phyloP scores from a whole-genome alignment of 1,284 basidiomycete species.

The Ganoderma sinense region DNA sequence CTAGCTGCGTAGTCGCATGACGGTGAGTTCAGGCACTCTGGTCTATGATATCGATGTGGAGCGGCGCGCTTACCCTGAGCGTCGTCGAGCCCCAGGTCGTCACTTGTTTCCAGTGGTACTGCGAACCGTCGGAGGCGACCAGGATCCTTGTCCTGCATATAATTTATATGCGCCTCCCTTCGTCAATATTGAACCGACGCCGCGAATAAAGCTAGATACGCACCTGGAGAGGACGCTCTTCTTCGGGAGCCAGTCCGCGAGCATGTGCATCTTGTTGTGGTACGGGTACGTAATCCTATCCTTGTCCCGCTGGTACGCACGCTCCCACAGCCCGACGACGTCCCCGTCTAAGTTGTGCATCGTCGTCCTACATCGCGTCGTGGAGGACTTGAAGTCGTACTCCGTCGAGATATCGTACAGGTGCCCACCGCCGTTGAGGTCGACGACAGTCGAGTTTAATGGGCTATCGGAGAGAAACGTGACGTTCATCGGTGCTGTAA shows the following conservation, averaged over 20 bases:
- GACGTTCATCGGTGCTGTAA: conserved; percentile 12
- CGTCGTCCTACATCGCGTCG: conserved; percentile 11
- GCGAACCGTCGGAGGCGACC: conserved; percentile 1
- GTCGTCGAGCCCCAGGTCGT: conserved; percentile 6
- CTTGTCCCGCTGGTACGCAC: conserved; percentile 7
- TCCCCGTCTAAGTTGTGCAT: conserved; percentile 1
- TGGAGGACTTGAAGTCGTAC: conserved; percentile 6
- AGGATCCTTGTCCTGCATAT: conserved; percentile 8
- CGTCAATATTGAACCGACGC: background rate
- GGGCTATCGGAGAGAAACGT: conserved; percentile 19
- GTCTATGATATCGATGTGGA: background rate
- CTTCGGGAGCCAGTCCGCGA: conserved; percentile 15
- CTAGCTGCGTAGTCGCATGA: background rate
- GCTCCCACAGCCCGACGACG: conserved; percentile 17
- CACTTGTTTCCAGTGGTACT: conserved; percentile 14
- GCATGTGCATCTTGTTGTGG: conserved; percentile 15
- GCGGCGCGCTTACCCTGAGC: conserved; percentile 2
- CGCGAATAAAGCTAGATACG: background rate
- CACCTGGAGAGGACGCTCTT: conserved; percentile 14
- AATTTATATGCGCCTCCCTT: no score
- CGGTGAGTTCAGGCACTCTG: background rate
- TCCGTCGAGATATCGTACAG: conserved; percentile 14
- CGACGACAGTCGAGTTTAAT: conserved; percentile 13
- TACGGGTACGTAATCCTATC: conserved; percentile 16
- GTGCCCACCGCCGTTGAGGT: conserved; percentile 14